Percentiles rank a stretch among this genome's conserved stretches.
Evolutionary conservation across 768 basidiomycete genomes (phyloP).

Genomic region (Mrakia frigida): DNA sequence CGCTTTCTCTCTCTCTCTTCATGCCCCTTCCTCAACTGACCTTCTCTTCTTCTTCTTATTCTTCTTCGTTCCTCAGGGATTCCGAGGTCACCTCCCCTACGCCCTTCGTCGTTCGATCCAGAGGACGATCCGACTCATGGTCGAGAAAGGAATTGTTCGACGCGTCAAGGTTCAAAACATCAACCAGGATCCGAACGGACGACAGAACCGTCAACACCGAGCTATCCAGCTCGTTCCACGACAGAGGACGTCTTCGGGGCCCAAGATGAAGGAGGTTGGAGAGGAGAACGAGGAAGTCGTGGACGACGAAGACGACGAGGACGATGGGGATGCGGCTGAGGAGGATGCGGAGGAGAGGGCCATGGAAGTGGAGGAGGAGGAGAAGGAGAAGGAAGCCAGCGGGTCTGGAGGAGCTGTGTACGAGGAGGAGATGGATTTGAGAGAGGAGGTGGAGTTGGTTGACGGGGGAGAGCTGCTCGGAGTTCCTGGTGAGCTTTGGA

Average conservation of each 20-base stretch:
- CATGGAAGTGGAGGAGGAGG: background rate
- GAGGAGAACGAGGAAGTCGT: conserved; percentile 9
- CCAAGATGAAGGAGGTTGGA: background rate
- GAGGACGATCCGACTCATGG: conserved; percentile 7
- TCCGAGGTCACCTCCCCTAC: background rate
- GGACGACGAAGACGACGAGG: background rate
- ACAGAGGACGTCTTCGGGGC: background rate
- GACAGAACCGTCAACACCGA: background rate
- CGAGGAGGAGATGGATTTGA: background rate
- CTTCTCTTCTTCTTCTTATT: too few relatives aligned
- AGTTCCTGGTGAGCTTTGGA: background rate
- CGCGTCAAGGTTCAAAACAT: conserved; percentile 17
- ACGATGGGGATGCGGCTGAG: background rate
- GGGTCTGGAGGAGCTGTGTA: background rate
- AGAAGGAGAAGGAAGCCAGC: too few relatives aligned
- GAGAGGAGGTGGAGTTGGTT: background rate
- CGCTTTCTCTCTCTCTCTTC: background rate
- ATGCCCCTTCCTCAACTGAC: background rate
- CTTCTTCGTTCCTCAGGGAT: background rate
- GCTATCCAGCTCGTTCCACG: conserved; percentile 10
- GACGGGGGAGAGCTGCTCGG: background rate
- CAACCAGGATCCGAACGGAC: conserved; percentile 3
- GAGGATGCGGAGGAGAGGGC: background rate
- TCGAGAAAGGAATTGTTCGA: background rate
- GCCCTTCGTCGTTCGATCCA: conserved; percentile 10